These are phyloP conservation scores for Saccharum spontaneum DNA, from an alignment of 176 grass and related monocot species.

Conservation along the genomic window DNA sequence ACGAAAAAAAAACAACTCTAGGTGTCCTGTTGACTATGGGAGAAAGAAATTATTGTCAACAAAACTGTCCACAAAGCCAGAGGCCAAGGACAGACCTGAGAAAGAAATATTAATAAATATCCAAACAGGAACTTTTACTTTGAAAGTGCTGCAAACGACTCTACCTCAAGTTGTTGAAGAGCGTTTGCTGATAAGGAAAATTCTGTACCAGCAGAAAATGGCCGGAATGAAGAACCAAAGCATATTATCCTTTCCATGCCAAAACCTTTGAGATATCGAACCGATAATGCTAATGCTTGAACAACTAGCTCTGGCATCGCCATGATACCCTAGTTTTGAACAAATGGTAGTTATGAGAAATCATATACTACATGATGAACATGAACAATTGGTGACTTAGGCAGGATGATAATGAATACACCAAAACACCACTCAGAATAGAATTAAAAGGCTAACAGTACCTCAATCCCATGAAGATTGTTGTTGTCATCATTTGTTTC, in stretches of 20 bases:
- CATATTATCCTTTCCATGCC: slow-evolving; percentile 83
- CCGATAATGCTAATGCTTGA: slow-evolving; percentile 75
- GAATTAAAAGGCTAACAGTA: slow-evolving; percentile 34
- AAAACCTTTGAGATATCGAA: slow-evolving; percentile 71
- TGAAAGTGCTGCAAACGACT: not conserved
- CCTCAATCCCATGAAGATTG: slow-evolving; percentile 68
- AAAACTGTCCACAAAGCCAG: not conserved
- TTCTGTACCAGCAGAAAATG: slow-evolving; percentile 63
- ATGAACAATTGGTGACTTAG: not conserved
- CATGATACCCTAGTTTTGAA: slow-evolving; percentile 61
- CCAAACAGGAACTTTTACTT: not conserved
- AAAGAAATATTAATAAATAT: not conserved
- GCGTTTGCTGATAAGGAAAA: slow-evolving; percentile 90
- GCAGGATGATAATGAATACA: not conserved
- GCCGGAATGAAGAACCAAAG: slow-evolving; percentile 76
- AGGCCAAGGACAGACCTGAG: not conserved
- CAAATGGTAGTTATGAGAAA: not conserved
- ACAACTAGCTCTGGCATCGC: slow-evolving; percentile 76
- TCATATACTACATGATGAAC: slow-evolving; percentile 11
- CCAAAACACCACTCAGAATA: slow-evolving; percentile 20
- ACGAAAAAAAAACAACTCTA: not conserved
- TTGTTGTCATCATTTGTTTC: slow-evolving; percentile 42
- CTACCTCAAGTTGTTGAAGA: slow-evolving; percentile 94
- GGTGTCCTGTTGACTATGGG: not conserved
- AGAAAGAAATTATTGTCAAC: not conserved